phyloP scores from a whole-genome alignment of 371 early-diverging fungal genomes.

The Mucor plumbeus region DNA sequence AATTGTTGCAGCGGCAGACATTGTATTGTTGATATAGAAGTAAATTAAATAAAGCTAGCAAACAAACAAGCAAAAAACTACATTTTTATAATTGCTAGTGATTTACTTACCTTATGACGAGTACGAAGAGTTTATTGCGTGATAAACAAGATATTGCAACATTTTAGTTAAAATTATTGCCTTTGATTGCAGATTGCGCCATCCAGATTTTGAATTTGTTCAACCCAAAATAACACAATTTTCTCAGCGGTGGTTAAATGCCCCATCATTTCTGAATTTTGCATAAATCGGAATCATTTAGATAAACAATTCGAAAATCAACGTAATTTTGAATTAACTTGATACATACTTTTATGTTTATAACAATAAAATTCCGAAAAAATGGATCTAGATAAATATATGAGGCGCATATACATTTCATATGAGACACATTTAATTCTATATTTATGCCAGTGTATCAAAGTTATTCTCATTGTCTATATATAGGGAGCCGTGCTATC shows the following conservation, averaged over 20 bases:
- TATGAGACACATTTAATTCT: not conserved
- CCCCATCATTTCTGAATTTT: not conserved
- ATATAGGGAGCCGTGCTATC: not conserved
- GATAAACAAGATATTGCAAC: constrained; percentile 16
- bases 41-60: not conserved
- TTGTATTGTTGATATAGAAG: not conserved
- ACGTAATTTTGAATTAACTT: not conserved
- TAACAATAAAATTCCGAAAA: not conserved
- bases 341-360: not conserved
- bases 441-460: not conserved
- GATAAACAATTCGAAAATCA: too few species aligned
- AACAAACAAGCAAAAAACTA: not conserved
- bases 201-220: not conserved
- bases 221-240: not conserved
- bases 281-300: not conserved
- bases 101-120: not conserved
- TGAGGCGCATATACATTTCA: too few species aligned
- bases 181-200: constrained; percentile 7
- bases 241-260: not conserved
- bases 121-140: constrained; percentile 12
- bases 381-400: not conserved
- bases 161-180: not conserved
- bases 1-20: constrained; percentile 8
- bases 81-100: not conserved
- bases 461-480: not conserved